A percentile compares a stretch with the other conserved stretches of the same genome.
Evolutionary conservation across 2,329 filamentous ascomycete genomes (phyloP).

Genomic region (Chrysosphaeria jannelii): DNA sequence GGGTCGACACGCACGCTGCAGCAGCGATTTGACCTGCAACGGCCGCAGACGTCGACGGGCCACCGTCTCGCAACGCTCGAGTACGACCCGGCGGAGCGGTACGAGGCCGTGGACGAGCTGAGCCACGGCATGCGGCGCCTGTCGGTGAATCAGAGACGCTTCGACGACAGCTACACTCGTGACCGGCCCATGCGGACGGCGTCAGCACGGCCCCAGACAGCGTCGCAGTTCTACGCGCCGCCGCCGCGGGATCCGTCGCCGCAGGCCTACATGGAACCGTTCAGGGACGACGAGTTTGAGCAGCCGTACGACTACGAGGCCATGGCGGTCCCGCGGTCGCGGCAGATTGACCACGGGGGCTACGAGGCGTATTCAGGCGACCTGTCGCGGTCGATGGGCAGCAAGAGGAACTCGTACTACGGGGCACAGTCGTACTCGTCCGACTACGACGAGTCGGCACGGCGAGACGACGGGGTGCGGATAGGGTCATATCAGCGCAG

Average conservation of each 20-base stretch:
- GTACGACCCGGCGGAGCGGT: conserved; percentile 5
- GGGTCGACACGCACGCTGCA: conserved; percentile 3
- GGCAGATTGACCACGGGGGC: too few species aligned
- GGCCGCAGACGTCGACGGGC: conserved; percentile 12
- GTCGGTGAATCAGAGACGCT: conserved; percentile 13
- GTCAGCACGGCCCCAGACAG: conserved; percentile 13
- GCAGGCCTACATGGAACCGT: too few species aligned
- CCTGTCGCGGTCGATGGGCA: conserved; percentile 2
- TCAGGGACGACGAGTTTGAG: too few species aligned
- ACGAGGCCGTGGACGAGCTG: conserved; percentile 12
- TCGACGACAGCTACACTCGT: conserved; percentile 16
- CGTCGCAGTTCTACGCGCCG: conserved; percentile 3
- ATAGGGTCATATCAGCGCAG: conserved; percentile 14
- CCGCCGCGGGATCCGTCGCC: too few species aligned
- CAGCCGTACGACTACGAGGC: too few species aligned
- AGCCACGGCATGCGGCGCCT: conserved; percentile 10
- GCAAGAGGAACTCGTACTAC: conserved; percentile 14
- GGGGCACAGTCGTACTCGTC: conserved; percentile 9
- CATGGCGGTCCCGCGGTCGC: too few species aligned
- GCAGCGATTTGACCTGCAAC: conserved; percentile 5
- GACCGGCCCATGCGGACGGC: conserved; percentile 10
- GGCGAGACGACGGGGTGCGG: too few species aligned
- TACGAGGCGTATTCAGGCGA: too few species aligned
- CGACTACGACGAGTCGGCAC: conserved; percentile 9
- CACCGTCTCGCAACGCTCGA: conserved; percentile 7